Evolutionary conservation across 106 monocot genomes (phyloP).

Genomic region (Dendrobium chrysotoxum): DNA sequence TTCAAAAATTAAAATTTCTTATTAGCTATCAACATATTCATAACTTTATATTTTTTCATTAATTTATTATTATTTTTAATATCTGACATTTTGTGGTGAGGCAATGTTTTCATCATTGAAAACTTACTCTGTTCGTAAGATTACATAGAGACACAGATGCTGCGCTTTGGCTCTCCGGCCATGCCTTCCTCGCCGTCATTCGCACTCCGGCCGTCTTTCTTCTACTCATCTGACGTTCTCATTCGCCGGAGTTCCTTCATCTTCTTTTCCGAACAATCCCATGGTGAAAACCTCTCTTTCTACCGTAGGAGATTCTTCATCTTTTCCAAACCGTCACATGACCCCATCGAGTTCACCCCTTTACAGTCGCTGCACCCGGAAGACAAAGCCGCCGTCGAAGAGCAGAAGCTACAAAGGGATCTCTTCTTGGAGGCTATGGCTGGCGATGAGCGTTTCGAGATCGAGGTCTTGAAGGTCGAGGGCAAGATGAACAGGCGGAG

Average conservation of each 20-base stretch:
- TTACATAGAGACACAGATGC: too few species aligned
- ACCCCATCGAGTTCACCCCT: slow-evolving; percentile 1
- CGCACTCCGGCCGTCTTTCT: background rate
- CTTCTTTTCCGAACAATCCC: background rate
- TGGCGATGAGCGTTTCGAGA: slow-evolving; percentile 35
- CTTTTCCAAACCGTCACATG: background rate
- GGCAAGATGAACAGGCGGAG: slow-evolving; percentile 44
- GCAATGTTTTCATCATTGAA: too few species aligned
- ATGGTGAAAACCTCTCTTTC: background rate
- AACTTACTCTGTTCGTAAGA: too few species aligned
- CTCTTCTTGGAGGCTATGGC: background rate
- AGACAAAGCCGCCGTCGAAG: background rate
- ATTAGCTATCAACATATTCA: too few species aligned
- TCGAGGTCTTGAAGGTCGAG: slow-evolving; percentile 44
- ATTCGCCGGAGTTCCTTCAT: background rate
- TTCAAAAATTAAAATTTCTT: too few species aligned
- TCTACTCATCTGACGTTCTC: background rate
- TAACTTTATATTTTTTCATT: too few species aligned
- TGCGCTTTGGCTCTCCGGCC: background rate
- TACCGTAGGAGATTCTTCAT: background rate
- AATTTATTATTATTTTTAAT: too few species aligned
- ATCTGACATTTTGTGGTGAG: too few species aligned
- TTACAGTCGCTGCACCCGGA: background rate
- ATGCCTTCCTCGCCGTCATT: background rate
- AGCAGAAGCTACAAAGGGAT: background rate